phyloP scores from a whole-genome alignment of 257 asterid genomes.

The Anisodus tanguticus region DNA sequence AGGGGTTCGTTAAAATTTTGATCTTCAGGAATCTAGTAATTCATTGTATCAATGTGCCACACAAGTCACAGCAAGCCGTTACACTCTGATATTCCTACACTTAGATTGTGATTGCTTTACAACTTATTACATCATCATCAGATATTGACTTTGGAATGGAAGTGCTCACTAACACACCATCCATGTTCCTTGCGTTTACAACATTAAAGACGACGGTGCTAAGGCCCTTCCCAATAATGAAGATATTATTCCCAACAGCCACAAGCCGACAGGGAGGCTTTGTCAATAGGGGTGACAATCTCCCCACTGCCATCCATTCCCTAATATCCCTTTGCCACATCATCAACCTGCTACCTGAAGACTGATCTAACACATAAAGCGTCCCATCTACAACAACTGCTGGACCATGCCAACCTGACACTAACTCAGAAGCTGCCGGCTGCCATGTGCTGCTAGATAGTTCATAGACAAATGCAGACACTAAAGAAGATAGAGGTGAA shows the following conservation, averaged over 20 bases:
- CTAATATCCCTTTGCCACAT: slow-evolving; percentile 62
- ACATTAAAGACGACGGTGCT: slow-evolving; percentile 62
- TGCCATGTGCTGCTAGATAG: slow-evolving; percentile 61
- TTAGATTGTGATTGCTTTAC: slow-evolving; percentile 62
- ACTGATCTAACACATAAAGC: slow-evolving; percentile 68
- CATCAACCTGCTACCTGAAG: slow-evolving; percentile 67
- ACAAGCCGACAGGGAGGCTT: slow-evolving; percentile 68
- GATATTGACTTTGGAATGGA: slow-evolving; percentile 46
- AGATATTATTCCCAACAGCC: slow-evolving; percentile 61
- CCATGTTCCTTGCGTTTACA: slow-evolving; percentile 44
- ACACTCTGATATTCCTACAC: not conserved
- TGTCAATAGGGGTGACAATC: slow-evolving; percentile 51
- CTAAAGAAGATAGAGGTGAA: slow-evolving; percentile 45
- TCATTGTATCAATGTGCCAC: not conserved
- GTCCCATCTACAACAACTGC: slow-evolving; percentile 58
- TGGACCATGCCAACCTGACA: slow-evolving; percentile 72
- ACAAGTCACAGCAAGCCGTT: slow-evolving; percentile 22
- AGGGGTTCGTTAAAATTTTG: not conserved
- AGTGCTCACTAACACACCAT: slow-evolving; percentile 52
- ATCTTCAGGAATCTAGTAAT: not conserved
- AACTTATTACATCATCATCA: slow-evolving; percentile 61
- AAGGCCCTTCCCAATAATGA: slow-evolving; percentile 75
- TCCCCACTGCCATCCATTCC: slow-evolving; percentile 59
- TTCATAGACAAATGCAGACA: slow-evolving; percentile 55
- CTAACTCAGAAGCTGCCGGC: slow-evolving; percentile 60